Evolutionary conservation across 2,329 filamentous ascomycete species (phyloP).

Genomic region (Claviceps fusiformis): DNA sequence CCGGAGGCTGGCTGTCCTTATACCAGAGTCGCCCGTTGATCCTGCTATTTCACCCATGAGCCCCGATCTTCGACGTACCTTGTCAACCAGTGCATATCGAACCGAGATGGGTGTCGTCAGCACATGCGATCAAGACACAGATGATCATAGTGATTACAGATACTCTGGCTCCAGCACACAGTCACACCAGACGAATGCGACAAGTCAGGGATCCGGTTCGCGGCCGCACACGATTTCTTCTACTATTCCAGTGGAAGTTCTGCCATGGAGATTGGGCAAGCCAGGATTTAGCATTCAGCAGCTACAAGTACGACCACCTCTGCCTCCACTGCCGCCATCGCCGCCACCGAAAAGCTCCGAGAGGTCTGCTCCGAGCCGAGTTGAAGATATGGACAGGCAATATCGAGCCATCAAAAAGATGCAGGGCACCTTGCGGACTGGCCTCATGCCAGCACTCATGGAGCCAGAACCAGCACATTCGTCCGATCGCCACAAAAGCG

Average conservation of each 20-base stretch:
- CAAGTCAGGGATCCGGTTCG: slow-evolving; percentile 3
- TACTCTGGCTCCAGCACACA: slow-evolving; percentile 8
- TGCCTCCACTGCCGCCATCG: not conserved
- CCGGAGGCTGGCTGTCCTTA: slow-evolving; percentile 8
- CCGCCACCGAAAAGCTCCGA: not conserved
- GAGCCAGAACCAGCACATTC: not conserved
- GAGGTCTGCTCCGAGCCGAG: not conserved
- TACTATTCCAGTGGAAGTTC: slow-evolving; percentile 9
- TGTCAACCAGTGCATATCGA: not conserved
- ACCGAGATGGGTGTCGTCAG: slow-evolving; percentile 2
- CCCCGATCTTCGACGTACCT: not conserved
- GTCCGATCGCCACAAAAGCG: not conserved
- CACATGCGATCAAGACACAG: slow-evolving; percentile 4
- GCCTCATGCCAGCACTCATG: not conserved
- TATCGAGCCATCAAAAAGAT: slow-evolving; percentile 2
- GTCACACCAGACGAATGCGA: slow-evolving; percentile 6
- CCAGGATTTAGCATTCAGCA: not conserved
- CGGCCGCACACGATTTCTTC: slow-evolving; percentile 6
- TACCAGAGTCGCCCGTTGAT: slow-evolving; percentile 9
- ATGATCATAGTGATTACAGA: slow-evolving; percentile 5
- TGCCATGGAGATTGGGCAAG: not conserved
- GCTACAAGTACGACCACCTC: slow-evolving; percentile 4
- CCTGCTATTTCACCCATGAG: slow-evolving; percentile 7
- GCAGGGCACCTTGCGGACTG: not conserved
- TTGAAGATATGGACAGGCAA: slow-evolving; percentile 7